Evolutionary conservation across 75 land plant species (phyloP), one percentile per base, ranked within the genome.

Genomic region (Picea glauca): DNA sequence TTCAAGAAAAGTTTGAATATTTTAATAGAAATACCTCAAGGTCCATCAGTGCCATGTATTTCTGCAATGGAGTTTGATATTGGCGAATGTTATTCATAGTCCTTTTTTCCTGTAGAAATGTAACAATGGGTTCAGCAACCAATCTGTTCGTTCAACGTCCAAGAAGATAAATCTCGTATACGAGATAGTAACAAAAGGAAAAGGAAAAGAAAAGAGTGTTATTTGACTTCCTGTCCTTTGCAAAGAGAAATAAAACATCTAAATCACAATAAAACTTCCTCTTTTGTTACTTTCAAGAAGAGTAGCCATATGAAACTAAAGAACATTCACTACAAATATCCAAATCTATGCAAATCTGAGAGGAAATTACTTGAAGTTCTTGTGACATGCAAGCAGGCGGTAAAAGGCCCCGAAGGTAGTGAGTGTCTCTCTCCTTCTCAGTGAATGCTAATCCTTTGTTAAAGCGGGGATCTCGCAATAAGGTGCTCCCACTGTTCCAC

Each of bases 31-130:
- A 33, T 77, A 96, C 98, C 93, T 91, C 86, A 81, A 94, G 90
- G 77, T 93, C 99, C 98, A 94, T 96, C 85, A 96, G 76, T n/a
- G 98, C 92, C 83, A 93, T 85, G 81, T 94, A 93, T 78, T 86
- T 92, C 60, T 96, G 95, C 72, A 96, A 74, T 2, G 99, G 93
- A 81, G 88, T 83, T 80, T 90, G 78, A 80, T 94, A 96, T 23
- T 86, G 83, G 26, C 98, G 93, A 43, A 96, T 50, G 78, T 87
- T 96, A 58, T 88, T 74, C 85, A 96, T 80, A 68, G 89, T 30
- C 76, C 90, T 91, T 84, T 88, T 87, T 62, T 77, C 94, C 98
- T 96, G 87, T 13, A 30, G 35, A 31, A n/a, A 58, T 8, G 61
- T 9, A 46, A 70, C 38, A 64, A 54, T 11, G 13, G 3, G 18